Base-by-base conservation (phyloP, 495 filamentous ascomycete species). In the Aspergillus diversus region DNA sequence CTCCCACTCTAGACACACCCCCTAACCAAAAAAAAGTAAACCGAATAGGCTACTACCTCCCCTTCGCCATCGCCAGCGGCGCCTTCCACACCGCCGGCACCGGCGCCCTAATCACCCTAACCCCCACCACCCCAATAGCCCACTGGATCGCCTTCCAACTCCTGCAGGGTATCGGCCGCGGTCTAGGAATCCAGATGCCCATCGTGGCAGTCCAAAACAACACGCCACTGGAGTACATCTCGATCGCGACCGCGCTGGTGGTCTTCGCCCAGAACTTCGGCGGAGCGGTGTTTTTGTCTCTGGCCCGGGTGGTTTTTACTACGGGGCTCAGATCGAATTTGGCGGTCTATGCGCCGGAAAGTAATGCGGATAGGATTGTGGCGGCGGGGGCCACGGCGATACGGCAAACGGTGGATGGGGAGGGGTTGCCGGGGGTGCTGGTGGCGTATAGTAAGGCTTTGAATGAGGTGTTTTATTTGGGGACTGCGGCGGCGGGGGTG, bases 81-180 rank as follows among this genome's bases (percentile, higher is more conserved):
- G 74, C 86, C 33, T 52, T 95, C 16, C 73, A 79, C 47, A 68
- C 89, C 1, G 74, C 93, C 63, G 92, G 90, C 15, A 83, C 81
- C 9, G 92, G 91, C 0, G 78, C 96, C 8, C 67, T 93, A 1
- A 82, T 81, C 0, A 93, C 86, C 0, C 86, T 89, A 21, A 64
- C 80, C 11, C 71, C 81, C 0, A 72, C 8, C 61, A 76, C 13
- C 64, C 71, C 0, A 75, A 69, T 15, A 5, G 58, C 27, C 3
- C 8, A 39, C 34, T 96, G 92, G 92, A 89, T 94, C 63, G 90
- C 91, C 1, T 94, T 87, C 64, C 90, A 93, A 66, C 79, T 87
- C 42, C 61, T 93, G 5, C 83, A 84, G 55, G 92, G 92, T 47
- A 72, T 81, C 11, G 92, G 91, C 7, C 63, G 90, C 1, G 92